Percentiles rank a stretch among this genome's conserved stretches.
These are phyloP conservation scores for Saccharomycopsis selenospora DNA, from an alignment of 805 yeast species.

Conservation along the genomic window DNA sequence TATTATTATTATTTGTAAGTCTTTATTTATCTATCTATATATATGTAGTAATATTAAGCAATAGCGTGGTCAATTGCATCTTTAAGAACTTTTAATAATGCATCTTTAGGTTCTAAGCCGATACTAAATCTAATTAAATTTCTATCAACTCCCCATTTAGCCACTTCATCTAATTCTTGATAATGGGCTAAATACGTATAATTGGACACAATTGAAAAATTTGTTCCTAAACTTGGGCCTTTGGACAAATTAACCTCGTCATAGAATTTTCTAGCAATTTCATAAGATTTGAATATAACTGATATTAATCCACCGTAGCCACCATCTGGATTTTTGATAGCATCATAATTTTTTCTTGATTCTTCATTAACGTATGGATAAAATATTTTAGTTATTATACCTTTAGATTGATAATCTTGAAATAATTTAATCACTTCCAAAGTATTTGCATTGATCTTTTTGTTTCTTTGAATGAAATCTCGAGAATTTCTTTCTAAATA, in stretches of 20 bases:
- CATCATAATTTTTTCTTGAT: slow-evolving; percentile 62
- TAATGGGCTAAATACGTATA: slow-evolving; percentile 83
- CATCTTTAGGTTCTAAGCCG: slow-evolving; percentile 70
- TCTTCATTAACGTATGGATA: slow-evolving; percentile 56
- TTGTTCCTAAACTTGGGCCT: slow-evolving; percentile 89
- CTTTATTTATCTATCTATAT: too few relatives aligned
- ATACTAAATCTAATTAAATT: slow-evolving; percentile 73
- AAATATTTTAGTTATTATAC: slow-evolving; percentile 54
- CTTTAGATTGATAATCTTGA: slow-evolving; percentile 31
- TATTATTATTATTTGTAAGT: too few relatives aligned
- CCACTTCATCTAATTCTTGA: slow-evolving; percentile 71
- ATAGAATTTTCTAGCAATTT: slow-evolving; percentile 66
- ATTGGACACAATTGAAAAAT: slow-evolving; percentile 84
- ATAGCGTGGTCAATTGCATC: slow-evolving; percentile 43
- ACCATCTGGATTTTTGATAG: slow-evolving; percentile 55
- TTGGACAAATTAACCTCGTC: slow-evolving; percentile 63
- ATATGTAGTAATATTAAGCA: neutral
- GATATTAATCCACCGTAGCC: slow-evolving; percentile 90
- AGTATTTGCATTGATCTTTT: slow-evolving; percentile 48
- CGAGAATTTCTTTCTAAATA: slow-evolving; percentile 88
- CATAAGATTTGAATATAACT: slow-evolving; percentile 55
- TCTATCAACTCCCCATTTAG: slow-evolving; percentile 74
- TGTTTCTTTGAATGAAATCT: slow-evolving; percentile 65
- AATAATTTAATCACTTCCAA: slow-evolving; percentile 45
- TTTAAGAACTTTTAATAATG: slow-evolving; percentile 43